Base-by-base conservation (phyloP, 176 grass and related monocot species). In the Hyparrhenia diplandra region DNA sequence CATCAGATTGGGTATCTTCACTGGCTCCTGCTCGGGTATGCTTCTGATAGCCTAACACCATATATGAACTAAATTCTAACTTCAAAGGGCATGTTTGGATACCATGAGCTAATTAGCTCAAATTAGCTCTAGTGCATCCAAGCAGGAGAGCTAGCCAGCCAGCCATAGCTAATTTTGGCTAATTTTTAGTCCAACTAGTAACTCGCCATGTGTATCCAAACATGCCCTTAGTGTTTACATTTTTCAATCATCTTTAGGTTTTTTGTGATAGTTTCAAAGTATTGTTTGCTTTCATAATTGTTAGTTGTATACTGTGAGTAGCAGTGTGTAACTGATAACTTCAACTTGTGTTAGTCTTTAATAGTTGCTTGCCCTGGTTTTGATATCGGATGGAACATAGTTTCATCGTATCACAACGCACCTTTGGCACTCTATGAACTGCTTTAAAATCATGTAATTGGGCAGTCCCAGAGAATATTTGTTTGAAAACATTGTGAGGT, bases 1-100 rank as follows among this genome's bases (percentile, higher is more conserved):
- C 90, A 79, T 98, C 95, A 31, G 95, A 98, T 61, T 98, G 95
- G 92, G 95, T 98, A 18, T 98, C 90, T 35, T 95, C 92, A 8
- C 67, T 98, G n/a, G 77, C 90, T 61, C 95, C 95, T 86, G 88
- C 92, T 79, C 80, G 59, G 82, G 92, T 94, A 91, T 67, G 83
- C 31, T 42, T 25, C 13, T 63, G 25, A 63, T 63, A 30, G 60
- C 60, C 27, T 63, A 0, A 7, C 2, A 63, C 20, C 41, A 84
- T 73, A n/a, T n/a, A 43, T 13, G 42, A 63, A 13, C 31, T 70
- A 69, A 60, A 67, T 18, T 69, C 17, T 46, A 42, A 23, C 29
- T 36, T 74, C 6, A 54, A 5, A 8, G 14, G 45, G 4, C 45
- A 47, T 47, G 5, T 47, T 47, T n/a, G n/a, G n/a, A n/a, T n/a